phyloP scores from a whole-genome alignment of 495 filamentous ascomycete species.

The Halenospora varia region DNA sequence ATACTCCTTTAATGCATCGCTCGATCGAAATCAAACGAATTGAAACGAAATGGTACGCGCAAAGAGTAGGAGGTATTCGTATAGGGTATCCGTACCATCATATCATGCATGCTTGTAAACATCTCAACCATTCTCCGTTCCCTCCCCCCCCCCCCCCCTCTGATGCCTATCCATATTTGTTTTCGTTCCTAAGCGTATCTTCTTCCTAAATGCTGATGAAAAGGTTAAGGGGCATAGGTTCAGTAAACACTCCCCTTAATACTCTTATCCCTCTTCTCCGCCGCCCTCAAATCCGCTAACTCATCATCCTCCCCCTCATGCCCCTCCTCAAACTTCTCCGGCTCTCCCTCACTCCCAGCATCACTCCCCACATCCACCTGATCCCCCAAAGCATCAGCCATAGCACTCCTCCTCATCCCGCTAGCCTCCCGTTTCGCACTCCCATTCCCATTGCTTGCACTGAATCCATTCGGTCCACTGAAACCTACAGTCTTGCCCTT shows the following conservation, averaged over 20 bases:
- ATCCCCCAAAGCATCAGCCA: conserved; percentile 26
- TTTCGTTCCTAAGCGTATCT: not conserved
- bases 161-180: too few species aligned
- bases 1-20: not conserved
- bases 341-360: conserved; percentile 14
- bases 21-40: not conserved
- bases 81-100: not conserved
- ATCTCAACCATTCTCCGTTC: too few species aligned
- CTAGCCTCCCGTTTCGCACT: conserved; percentile 10
- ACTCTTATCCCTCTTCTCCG: conserved; percentile 17
- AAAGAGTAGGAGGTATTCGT: not conserved
- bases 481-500: conserved; percentile 6
- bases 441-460: not conserved
- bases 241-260: conserved; percentile 24
- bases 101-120: too few species aligned
- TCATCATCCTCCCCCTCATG: not conserved
- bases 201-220: not conserved
- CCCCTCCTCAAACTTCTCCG: not conserved
- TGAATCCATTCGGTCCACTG: not conserved
- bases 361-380: conserved; percentile 23
- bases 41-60: not conserved
- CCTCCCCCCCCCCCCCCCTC: too few species aligned
- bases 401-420: conserved; percentile 20
- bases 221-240: not conserved
- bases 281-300: conserved; percentile 2